Conservation (phyloP, 2,329 filamentous ascomycete genomes). For the Hymenotorrendiella dingleyae region DNA sequence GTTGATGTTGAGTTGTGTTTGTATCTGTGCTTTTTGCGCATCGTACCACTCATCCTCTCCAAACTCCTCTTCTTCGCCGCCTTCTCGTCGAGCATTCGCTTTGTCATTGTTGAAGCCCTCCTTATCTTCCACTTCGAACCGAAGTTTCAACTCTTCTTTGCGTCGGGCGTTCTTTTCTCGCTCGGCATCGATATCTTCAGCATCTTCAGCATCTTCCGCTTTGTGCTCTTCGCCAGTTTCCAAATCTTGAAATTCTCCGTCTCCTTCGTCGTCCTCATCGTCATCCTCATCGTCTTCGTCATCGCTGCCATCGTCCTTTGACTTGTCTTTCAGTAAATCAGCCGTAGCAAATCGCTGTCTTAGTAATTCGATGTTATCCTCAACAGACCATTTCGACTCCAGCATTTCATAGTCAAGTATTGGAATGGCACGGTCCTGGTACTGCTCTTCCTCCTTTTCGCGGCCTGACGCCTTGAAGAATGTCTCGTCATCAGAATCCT, state of each 20-base stretch:
- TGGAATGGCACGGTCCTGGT: constrained; percentile 75
- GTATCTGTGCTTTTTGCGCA: constrained; percentile 85
- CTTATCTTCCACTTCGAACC: constrained; percentile 97
- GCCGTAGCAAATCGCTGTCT: constrained; percentile 70
- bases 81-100: constrained; percentile 63
- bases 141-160: constrained; percentile 89
- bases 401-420: constrained; percentile 73
- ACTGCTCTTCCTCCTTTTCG: constrained; percentile 61
- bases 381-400: constrained; percentile 77
- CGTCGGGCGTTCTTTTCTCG: constrained; percentile 83
- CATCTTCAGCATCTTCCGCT: too few species aligned
- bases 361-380: constrained; percentile 70
- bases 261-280: constrained; percentile 61
- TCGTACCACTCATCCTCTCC: constrained; percentile 99
- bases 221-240: constrained; percentile 65
- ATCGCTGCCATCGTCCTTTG: constrained; percentile 42
- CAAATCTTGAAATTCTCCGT: constrained; percentile 79
- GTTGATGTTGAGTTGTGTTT: constrained; percentile 97
- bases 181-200: constrained; percentile 78
- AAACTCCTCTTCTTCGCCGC: constrained; percentile 67
- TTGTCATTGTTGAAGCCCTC: constrained; percentile 93
- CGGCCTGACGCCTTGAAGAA: constrained; percentile 61
- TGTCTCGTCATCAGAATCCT: constrained; percentile 50
- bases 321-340: constrained; percentile 52
- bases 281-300: constrained; percentile 38